Evolutionary conservation across 768 basidiomycete species (phyloP).

Genomic region (Lentinula sp.): DNA sequence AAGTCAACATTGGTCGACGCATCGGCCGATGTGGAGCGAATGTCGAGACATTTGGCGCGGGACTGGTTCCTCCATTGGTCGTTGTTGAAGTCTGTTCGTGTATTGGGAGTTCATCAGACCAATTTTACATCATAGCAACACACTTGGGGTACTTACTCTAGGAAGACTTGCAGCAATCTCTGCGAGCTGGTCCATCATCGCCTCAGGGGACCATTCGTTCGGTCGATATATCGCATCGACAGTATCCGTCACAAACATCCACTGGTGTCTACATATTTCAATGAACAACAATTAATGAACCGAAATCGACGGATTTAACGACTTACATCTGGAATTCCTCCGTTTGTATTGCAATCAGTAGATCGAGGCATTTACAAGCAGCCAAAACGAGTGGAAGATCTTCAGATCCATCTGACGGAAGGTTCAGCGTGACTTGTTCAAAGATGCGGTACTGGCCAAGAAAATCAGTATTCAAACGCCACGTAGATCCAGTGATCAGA

Average conservation of each 20-base stretch:
- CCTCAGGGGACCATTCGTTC: conserved; percentile 75
- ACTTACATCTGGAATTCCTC: conserved; percentile 95
- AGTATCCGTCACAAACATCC: conserved; percentile 98
- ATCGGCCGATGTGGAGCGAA: conserved; percentile 25
- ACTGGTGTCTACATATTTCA: conserved; percentile 66
- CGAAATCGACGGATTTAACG: not conserved
- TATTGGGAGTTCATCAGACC: not conserved
- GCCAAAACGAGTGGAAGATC: conserved; percentile 78
- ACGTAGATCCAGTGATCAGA: not conserved
- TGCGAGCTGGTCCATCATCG: conserved; percentile 86
- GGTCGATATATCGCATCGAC: conserved; percentile 91
- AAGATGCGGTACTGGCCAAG: conserved; percentile 75
- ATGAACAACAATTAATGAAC: not conserved
- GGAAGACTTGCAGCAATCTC: conserved; percentile 76
- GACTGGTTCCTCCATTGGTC: not conserved
- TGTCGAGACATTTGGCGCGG: not conserved
- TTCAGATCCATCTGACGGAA: conserved; percentile 81
- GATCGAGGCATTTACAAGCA: conserved; percentile 90
- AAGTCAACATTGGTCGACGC: conserved; percentile 69
- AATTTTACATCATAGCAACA: not conserved
- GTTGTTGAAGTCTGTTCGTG: not conserved
- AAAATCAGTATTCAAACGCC: not conserved
- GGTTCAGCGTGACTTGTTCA: conserved; percentile 65
- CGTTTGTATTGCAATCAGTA: conserved; percentile 88
- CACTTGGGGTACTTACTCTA: conserved; percentile 8